phyloP scores from a whole-genome alignment of 805 yeast genomes.

The Starmerella vaccinii region DNA sequence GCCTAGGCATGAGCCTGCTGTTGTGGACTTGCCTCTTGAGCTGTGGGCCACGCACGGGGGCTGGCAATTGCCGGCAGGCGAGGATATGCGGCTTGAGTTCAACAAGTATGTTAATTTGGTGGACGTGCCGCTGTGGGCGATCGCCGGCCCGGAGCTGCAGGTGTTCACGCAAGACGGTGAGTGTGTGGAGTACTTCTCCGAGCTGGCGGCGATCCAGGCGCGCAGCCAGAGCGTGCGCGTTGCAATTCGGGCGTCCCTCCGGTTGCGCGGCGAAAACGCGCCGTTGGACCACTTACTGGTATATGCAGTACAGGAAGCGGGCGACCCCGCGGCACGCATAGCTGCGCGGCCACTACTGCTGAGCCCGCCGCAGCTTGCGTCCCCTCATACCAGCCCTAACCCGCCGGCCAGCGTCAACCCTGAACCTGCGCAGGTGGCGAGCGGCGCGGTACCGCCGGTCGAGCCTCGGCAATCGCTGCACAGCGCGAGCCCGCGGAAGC shows the following conservation, averaged over 20 bases:
- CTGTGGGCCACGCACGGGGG: constrained; percentile 11
- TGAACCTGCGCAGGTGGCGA: background rate
- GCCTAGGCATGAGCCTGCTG: constrained; percentile 16
- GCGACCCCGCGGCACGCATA: constrained; percentile 5
- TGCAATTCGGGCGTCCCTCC: constrained; percentile 1
- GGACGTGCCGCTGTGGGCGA: constrained; percentile 18
- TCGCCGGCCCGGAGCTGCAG: constrained; percentile 20
- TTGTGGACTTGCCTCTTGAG: constrained; percentile 7
- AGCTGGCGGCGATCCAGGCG: constrained; percentile 22
- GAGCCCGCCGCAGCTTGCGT: background rate
- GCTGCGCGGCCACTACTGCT: constrained; percentile 15
- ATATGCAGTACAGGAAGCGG: constrained; percentile 13
- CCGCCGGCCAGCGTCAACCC: background rate
- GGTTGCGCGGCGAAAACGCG: background rate
- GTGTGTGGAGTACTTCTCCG: constrained; percentile 15
- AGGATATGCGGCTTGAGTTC: constrained; percentile 4
- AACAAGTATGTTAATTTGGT: constrained; percentile 8
- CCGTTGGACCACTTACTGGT: constrained; percentile 17
- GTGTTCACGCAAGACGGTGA: constrained; percentile 15
- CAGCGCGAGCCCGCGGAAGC: background rate
- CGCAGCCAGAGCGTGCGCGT: no score
- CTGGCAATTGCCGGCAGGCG: background rate
- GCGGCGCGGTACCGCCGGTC: background rate
- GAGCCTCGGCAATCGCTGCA: background rate
- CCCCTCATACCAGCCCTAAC: background rate